phyloP scores from a whole-genome alignment of 2,329 filamentous ascomycete species.

The Fusarium abutilonis region DNA sequence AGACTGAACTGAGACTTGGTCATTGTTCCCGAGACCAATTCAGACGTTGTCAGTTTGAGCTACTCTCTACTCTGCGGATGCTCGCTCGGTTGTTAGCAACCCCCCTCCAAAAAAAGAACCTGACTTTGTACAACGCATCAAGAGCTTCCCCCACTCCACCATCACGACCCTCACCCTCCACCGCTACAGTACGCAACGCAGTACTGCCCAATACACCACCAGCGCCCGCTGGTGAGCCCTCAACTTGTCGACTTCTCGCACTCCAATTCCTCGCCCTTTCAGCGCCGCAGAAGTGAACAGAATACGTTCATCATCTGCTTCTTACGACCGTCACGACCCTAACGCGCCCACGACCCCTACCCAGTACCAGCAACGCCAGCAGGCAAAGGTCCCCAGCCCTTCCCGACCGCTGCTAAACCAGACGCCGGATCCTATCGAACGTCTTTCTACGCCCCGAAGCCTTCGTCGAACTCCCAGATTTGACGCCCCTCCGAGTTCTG shows the following conservation, averaged over 20 bases:
- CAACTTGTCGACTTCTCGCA: slow-evolving; percentile 59
- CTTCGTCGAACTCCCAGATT: slow-evolving; percentile 65
- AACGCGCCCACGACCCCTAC: slow-evolving; percentile 57
- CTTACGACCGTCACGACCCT: slow-evolving; percentile 66
- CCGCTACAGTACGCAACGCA: slow-evolving; percentile 9
- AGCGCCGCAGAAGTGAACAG: slow-evolving; percentile 58
- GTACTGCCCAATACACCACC: slow-evolving; percentile 46
- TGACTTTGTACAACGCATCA: slow-evolving; percentile 38
- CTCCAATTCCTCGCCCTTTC: slow-evolving; percentile 37
- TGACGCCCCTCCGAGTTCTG: slow-evolving; percentile 55
- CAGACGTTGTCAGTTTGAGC: slow-evolving; percentile 9
- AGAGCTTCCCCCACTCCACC: slow-evolving; percentile 35
- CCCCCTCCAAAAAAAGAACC: slow-evolving; percentile 17
- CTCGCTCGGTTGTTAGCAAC: slow-evolving; percentile 8
- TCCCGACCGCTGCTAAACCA: slow-evolving; percentile 37
- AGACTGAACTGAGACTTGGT: slow-evolving; percentile 31
- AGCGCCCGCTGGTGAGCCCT: slow-evolving; percentile 52
- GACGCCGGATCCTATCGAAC: slow-evolving; percentile 53
- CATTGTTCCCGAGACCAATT: slow-evolving; percentile 31
- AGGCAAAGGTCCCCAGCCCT: slow-evolving; percentile 36
- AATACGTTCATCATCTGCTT: slow-evolving; percentile 51
- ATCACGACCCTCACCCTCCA: slow-evolving; percentile 27
- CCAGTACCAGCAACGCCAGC: slow-evolving; percentile 61
- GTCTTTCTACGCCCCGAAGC: slow-evolving; percentile 57
- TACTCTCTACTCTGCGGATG: not conserved